Percentiles rank a stretch among this genome's conserved stretches.
phyloP scores from a whole-genome alignment of 2,329 filamentous ascomycete genomes.

The Calonectria naviculata region DNA sequence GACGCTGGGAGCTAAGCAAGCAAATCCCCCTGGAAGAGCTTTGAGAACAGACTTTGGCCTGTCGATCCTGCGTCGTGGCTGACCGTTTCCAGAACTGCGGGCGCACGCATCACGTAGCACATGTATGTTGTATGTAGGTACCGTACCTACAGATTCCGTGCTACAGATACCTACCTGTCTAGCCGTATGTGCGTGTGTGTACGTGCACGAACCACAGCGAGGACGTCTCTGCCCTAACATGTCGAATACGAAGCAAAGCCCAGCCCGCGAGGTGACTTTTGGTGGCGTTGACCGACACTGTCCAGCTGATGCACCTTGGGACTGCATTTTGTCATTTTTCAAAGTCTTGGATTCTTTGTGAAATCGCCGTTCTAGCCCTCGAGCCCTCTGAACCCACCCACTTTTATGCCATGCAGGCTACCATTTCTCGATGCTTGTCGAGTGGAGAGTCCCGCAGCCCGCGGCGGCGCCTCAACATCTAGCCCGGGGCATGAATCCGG shows the following conservation, averaged over 20 bases:
- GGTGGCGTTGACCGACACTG: not conserved
- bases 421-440: slow-evolving; percentile 11
- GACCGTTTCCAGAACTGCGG: not conserved
- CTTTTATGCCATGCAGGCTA: slow-evolving; percentile 7
- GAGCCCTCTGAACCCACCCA: not conserved
- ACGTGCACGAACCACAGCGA: not conserved
- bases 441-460: not conserved
- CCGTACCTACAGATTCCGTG: not conserved
- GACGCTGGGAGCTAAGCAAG: not conserved
- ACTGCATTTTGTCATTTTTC: not conserved
- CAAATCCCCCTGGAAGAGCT: not conserved
- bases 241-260: not conserved
- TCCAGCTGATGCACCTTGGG: not conserved
- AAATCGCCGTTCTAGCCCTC: slow-evolving; percentile 2
- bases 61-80: not conserved
- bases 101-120: not conserved
- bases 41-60: not conserved
- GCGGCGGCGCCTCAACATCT: not conserved
- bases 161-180: not conserved
- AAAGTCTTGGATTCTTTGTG: not conserved
- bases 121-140: not conserved
- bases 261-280: not conserved
- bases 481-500: not conserved
- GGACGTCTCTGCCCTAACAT: not conserved
- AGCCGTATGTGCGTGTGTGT: not conserved